A percentile compares a stretch with the other conserved stretches of the same genome.
Evolutionary conservation across 2,329 filamentous ascomycete genomes (phyloP).

Genomic region (Trichoderma hamatum): DNA sequence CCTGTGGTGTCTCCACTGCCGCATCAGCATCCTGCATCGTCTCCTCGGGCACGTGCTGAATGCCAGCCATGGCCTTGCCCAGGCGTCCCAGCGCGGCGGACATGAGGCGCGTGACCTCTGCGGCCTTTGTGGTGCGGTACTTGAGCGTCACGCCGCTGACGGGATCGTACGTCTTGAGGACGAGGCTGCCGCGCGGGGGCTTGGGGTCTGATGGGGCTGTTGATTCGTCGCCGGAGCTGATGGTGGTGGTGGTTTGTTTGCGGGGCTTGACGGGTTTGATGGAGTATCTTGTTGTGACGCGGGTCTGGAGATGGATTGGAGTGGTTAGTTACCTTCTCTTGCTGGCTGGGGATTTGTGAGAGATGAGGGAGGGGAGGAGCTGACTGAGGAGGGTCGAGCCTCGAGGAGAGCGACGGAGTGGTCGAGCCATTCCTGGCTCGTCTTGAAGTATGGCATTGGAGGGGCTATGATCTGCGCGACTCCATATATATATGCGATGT

Average conservation of each 20-base stretch:
- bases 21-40: slow-evolving; percentile 45
- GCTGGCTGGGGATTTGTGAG: background rate
- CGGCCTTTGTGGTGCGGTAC: slow-evolving; percentile 88
- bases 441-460: slow-evolving; percentile 79
- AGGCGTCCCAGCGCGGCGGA: slow-evolving; percentile 70
- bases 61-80: slow-evolving; percentile 67
- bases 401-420: slow-evolving; percentile 84
- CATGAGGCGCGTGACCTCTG: slow-evolving; percentile 84
- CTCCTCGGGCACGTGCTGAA: slow-evolving; percentile 51
- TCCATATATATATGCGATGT: slow-evolving; percentile 16
- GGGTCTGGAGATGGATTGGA: slow-evolving; percentile 61
- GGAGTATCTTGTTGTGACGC: slow-evolving; percentile 91
- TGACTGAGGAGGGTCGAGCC: slow-evolving; percentile 79
- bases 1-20: slow-evolving; percentile 32
- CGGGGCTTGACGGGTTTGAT: slow-evolving; percentile 54
- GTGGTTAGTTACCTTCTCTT: background rate
- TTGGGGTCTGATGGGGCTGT: slow-evolving; percentile 40
- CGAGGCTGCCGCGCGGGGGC: slow-evolving; percentile 69
- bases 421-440: slow-evolving; percentile 87
- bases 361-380: background rate
- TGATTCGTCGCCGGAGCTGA: slow-evolving; percentile 29
- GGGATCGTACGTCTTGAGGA: slow-evolving; percentile 88
- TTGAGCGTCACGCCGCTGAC: slow-evolving; percentile 80
- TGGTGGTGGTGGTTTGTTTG: slow-evolving; percentile 25
- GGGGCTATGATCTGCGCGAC: slow-evolving; percentile 16